Conservation (phyloP, 768 basidiomycete species). For the Russula sp. region DNA sequence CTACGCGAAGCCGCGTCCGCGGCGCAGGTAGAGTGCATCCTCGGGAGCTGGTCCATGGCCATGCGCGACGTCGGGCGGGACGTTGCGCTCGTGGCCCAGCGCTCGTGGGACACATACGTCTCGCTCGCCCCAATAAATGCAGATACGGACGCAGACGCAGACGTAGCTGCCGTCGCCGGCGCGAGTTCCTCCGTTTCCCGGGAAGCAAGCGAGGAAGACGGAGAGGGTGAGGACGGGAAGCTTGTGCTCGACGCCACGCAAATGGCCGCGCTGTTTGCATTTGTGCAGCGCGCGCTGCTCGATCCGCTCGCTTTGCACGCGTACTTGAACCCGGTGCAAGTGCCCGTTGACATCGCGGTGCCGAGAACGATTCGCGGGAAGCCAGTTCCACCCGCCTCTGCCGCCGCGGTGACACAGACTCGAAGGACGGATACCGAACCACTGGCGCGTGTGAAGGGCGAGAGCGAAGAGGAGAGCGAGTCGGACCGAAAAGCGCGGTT, state of each 20-base stretch:
- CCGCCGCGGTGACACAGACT: slow-evolving; percentile 2
- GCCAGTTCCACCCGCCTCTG: slow-evolving; percentile 25
- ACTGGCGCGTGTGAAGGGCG: slow-evolving; percentile 36
- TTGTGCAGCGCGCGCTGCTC: slow-evolving; percentile 47
- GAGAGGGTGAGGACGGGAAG: slow-evolving; percentile 18
- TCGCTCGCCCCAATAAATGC: slow-evolving; percentile 3
- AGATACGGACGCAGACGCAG: neutral
- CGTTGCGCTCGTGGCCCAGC: slow-evolving; percentile 43
- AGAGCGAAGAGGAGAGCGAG: slow-evolving; percentile 62
- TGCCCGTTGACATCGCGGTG: slow-evolving; percentile 34
- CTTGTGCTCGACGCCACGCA: slow-evolving; percentile 31
- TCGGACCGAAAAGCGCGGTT: slow-evolving; percentile 63
- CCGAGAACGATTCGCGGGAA: slow-evolving; percentile 29
- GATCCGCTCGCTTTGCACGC: slow-evolving; percentile 54
- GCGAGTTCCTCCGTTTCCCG: neutral
- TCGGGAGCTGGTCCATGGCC: slow-evolving; percentile 69
- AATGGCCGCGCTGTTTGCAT: slow-evolving; percentile 38
- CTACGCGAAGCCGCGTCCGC: slow-evolving; percentile 41
- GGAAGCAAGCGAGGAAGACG: neutral
- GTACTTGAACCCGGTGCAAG: slow-evolving; percentile 53
- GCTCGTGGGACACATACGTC: slow-evolving; percentile 45
- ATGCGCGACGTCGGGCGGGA: slow-evolving; percentile 64
- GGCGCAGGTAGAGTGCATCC: slow-evolving; percentile 46
- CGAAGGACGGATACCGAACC: slow-evolving; percentile 29
- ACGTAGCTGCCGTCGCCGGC: neutral